These are phyloP conservation scores for Zizania palustris DNA, from an alignment of 202 grass and related monocot species.

Conservation along the genomic window DNA sequence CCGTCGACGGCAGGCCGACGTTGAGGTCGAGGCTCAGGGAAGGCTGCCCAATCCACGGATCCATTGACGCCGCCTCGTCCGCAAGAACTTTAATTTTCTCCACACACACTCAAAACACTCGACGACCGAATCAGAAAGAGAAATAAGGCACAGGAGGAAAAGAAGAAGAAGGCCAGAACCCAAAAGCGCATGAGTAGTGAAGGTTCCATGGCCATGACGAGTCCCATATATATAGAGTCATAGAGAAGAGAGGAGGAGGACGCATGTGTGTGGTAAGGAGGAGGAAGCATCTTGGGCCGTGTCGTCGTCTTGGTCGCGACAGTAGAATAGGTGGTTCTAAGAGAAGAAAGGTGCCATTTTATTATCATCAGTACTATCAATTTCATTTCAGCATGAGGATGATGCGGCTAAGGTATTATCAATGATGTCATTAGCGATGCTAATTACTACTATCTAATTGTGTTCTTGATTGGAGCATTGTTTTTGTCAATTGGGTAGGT, in stretches of 20 bases:
- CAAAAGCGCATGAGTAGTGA: conserved; percentile 18
- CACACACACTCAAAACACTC: no score
- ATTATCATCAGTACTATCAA: background rate
- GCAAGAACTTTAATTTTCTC: background rate
- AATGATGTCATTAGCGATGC: background rate
- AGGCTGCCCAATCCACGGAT: conserved; percentile 56
- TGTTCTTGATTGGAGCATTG: background rate
- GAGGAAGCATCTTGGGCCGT: conserved; percentile 35
- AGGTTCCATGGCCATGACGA: background rate
- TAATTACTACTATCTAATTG: background rate
- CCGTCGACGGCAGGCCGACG: conserved; percentile 43
- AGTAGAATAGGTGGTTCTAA: conserved; percentile 4
- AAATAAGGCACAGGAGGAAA: background rate
- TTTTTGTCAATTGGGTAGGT: no score
- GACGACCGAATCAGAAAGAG: no score
- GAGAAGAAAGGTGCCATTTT: background rate
- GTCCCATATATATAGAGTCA: conserved; percentile 39
- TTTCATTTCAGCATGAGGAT: background rate
- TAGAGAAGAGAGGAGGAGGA: no score
- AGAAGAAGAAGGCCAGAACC: background rate
- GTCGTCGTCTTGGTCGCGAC: conserved; percentile 34
- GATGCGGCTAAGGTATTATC: background rate
- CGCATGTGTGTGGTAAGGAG: background rate
- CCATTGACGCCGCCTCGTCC: conserved; percentile 11
- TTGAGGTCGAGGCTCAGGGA: conserved; percentile 69